These are phyloP conservation scores for Puccinia horiana DNA, from an alignment of 1,284 basidiomycete genomes.

Conservation along the genomic window DNA sequence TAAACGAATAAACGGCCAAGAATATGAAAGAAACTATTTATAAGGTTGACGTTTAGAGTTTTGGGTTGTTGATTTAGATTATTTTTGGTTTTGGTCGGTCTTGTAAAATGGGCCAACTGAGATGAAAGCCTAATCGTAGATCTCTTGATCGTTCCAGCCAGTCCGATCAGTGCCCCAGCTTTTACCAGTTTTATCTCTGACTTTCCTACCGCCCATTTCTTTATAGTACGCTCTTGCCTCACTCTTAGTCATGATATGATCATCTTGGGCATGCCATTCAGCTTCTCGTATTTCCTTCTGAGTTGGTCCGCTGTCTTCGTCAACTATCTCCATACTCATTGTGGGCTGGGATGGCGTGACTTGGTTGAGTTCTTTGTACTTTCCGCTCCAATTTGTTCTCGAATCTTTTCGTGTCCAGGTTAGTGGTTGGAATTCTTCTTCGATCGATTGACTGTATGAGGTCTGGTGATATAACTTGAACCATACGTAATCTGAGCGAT, in stretches of 20 bases:
- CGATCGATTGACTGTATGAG: slow-evolving; percentile 10
- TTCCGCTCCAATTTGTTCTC: slow-evolving; percentile 6
- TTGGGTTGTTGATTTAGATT: no score
- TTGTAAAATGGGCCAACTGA: neutral
- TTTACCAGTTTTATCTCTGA: slow-evolving; percentile 10
- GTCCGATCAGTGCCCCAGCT: slow-evolving; percentile 19
- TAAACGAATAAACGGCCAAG: no score
- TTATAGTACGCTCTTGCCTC: slow-evolving; percentile 36
- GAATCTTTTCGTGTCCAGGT: slow-evolving; percentile 41
- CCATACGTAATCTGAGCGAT: slow-evolving; percentile 26
- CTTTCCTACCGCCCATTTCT: slow-evolving; percentile 30
- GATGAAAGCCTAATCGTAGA: neutral
- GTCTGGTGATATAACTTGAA: slow-evolving; percentile 21
- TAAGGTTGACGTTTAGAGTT: no score
- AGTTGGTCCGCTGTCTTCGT: neutral
- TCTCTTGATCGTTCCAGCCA: slow-evolving; percentile 24
- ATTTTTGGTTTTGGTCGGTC: neutral
- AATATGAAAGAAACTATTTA: no score
- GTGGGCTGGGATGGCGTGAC: neutral
- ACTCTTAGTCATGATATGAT: neutral
- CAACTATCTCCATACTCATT: neutral
- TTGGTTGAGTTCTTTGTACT: slow-evolving; percentile 20
- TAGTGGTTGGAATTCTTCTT: slow-evolving; percentile 9
- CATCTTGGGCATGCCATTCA: neutral
- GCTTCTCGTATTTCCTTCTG: slow-evolving; percentile 1